A percentile compares a stretch with the other conserved stretches of the same genome.
Evolutionary conservation across 2,329 filamentous ascomycete genomes (phyloP).

Genomic region (Xylariaceae sp.): DNA sequence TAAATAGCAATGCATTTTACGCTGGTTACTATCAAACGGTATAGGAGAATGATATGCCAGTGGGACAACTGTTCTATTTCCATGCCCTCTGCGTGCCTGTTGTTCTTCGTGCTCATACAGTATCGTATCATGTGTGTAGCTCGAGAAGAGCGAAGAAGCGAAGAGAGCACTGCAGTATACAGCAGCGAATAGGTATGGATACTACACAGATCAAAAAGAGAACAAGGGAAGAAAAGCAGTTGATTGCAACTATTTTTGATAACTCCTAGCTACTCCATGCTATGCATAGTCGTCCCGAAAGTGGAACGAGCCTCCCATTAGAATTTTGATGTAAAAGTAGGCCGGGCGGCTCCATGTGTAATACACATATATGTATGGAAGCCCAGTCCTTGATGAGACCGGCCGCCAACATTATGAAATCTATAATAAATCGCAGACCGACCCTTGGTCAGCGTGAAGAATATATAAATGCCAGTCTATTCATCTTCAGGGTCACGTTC

Average conservation of each 20-base stretch:
- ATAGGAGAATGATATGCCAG: too few relatives aligned
- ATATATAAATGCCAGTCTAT: constrained; percentile 5
- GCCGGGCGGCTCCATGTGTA: background rate
- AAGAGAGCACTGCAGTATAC: background rate
- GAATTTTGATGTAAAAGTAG: background rate
- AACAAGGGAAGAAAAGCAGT: background rate
- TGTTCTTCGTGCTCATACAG: too few relatives aligned
- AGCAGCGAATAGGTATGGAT: background rate
- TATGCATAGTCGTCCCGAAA: constrained; percentile 8
- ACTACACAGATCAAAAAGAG: background rate
- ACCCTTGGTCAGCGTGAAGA: background rate
- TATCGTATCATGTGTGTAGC: too few relatives aligned
- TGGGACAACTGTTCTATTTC: too few relatives aligned
- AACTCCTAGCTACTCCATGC: constrained; percentile 11
- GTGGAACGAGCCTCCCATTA: background rate
- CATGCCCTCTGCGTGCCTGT: too few relatives aligned
- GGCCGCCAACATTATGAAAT: background rate
- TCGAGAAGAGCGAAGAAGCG: too few relatives aligned
- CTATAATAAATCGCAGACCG: background rate
- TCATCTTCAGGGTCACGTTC: constrained; percentile 16
- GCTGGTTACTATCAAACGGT: too few relatives aligned
- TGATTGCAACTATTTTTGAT: constrained; percentile 1
- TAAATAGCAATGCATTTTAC: too few relatives aligned
- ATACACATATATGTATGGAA: background rate
- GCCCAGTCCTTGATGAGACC: background rate